Evolutionary conservation across 306 rosid genomes (phyloP).

Genomic region (Cucurbita maxima): DNA sequence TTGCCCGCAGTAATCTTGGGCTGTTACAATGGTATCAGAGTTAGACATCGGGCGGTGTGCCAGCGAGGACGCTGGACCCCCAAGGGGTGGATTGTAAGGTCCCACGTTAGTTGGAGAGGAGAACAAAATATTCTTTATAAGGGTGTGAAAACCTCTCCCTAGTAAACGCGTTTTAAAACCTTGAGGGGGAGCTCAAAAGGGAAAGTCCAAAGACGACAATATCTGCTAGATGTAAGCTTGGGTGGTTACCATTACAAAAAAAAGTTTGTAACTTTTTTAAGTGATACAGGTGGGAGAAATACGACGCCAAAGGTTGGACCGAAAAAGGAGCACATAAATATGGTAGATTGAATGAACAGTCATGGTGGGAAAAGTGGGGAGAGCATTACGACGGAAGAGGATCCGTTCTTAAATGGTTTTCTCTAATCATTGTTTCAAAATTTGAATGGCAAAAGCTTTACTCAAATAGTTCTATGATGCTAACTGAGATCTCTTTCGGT

Average conservation of each 20-base stretch:
- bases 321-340: conserved; percentile 96
- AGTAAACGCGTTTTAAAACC: too few relatives aligned
- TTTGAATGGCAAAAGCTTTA: background rate
- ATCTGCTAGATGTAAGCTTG: too few relatives aligned
- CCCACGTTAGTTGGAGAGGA: too few relatives aligned
- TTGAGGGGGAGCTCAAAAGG: too few relatives aligned
- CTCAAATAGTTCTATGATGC: background rate
- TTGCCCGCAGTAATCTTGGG: too few relatives aligned
- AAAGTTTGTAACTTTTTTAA: conserved; percentile 6
- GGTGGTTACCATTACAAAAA: background rate
- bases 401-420: conserved; percentile 91
- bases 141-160: too few relatives aligned
- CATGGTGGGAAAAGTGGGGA: conserved; percentile 99
- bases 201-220: too few relatives aligned
- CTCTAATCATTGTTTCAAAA: conserved; percentile 10
- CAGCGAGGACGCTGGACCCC: too few relatives aligned
- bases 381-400: conserved; percentile 96
- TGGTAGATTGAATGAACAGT: conserved; percentile 91
- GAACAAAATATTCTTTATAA: too few relatives aligned
- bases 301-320: conserved; percentile 95
- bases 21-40: too few relatives aligned
- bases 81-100: too few relatives aligned
- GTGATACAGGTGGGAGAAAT: conserved; percentile 88
- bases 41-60: too few relatives aligned
- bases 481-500: background rate